A percentile compares a stretch with the other conserved stretches of the same genome.
phyloP scores from a whole-genome alignment of 2,329 filamentous ascomycete species.

The Curvularia sp. region DNA sequence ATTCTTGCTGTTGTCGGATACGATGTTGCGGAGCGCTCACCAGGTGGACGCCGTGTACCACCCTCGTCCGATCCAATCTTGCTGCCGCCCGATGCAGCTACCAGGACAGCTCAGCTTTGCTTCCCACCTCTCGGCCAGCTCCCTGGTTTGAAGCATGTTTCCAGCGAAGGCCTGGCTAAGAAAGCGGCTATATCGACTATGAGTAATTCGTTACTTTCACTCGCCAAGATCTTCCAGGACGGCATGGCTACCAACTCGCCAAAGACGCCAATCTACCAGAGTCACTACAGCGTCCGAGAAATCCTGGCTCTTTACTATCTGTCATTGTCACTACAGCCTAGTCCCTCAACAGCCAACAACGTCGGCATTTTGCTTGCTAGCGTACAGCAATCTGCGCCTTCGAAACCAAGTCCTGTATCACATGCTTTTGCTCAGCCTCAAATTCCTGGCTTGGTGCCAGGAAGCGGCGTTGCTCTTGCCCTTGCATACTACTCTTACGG shows the following conservation, averaged over 20 bases:
- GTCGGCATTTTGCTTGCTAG: constrained; percentile 96
- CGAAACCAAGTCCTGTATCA: constrained; percentile 53
- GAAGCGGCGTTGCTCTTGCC: constrained; percentile 86
- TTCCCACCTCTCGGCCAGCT: constrained; percentile 79
- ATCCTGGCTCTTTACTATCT: constrained; percentile 95
- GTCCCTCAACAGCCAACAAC: constrained; percentile 97
- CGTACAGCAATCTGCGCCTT: constrained; percentile 73
- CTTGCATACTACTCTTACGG: constrained; percentile 96
- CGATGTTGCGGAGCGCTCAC: constrained; percentile 49
- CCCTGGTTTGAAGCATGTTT: constrained; percentile 77
- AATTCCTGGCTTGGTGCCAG: constrained; percentile 81
- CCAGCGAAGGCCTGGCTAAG: constrained; percentile 70
- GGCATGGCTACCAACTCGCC: constrained; percentile 79
- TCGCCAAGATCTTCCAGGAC: constrained; percentile 98
- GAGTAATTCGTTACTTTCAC: constrained; percentile 90
- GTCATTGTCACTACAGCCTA: constrained; percentile 91
- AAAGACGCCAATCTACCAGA: constrained; percentile 62
- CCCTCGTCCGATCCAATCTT: constrained; percentile 70
- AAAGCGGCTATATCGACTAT: constrained; percentile 89
- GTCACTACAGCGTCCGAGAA: constrained; percentile 81
- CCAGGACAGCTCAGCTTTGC: constrained; percentile 81
- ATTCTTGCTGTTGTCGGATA: constrained; percentile 73
- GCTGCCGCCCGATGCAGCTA: constrained; percentile 81
- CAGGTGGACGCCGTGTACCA: constrained; percentile 37
- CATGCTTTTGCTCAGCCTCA: constrained; percentile 46